Evolutionary conservation across 2,329 filamentous ascomycete species (phyloP).

Genomic region (Pseudogymnoascus sp.): DNA sequence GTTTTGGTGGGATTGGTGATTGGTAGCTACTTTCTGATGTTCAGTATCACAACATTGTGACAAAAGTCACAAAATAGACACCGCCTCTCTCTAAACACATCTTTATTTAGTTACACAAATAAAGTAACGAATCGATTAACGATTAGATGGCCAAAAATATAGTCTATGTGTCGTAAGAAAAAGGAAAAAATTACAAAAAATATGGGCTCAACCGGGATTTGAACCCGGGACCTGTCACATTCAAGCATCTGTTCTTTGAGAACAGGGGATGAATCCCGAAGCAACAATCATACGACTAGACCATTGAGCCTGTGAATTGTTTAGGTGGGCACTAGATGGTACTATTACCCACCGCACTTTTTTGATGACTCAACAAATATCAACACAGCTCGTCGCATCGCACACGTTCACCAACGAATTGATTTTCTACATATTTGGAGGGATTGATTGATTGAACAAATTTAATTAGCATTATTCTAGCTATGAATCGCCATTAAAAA

Average conservation of each 20-base stretch:
- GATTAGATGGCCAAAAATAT: background rate
- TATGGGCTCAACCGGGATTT: constrained; percentile 31
- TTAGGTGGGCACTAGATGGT: background rate
- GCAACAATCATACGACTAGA: constrained; percentile 36
- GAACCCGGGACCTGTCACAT: constrained; percentile 34
- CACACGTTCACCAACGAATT: background rate
- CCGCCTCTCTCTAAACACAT: background rate
- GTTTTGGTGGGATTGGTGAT: background rate
- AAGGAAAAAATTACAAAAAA: constrained; percentile 3
- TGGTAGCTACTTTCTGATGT: background rate
- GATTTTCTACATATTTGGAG: background rate
- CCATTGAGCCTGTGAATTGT: constrained; percentile 25
- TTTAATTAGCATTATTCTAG: constrained; percentile 1
- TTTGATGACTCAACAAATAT: background rate
- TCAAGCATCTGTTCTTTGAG: constrained; percentile 19
- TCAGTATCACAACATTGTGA: background rate
- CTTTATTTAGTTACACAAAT: background rate
- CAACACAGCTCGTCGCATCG: background rate
- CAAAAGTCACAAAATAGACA: background rate
- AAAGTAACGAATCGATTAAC: background rate
- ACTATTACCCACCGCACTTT: background rate
- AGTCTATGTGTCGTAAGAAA: background rate
- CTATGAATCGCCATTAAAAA: constrained; percentile 11
- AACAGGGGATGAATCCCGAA: constrained; percentile 28
- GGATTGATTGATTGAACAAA: background rate